Conservation (phyloP, 2,329 filamentous ascomycete species). For the Talaromyces sp. region DNA sequence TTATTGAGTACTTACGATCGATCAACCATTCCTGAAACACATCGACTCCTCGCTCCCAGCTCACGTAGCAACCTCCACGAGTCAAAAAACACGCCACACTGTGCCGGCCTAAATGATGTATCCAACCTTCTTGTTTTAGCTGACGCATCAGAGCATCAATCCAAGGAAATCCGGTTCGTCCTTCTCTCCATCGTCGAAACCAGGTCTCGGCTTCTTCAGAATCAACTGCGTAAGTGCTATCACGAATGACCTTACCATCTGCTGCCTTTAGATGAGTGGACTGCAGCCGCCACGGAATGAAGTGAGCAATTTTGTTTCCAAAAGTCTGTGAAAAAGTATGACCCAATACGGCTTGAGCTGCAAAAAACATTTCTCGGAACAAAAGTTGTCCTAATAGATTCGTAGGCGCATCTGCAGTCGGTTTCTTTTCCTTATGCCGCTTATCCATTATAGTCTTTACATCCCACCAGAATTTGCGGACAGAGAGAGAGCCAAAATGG, state of each 20-base stretch:
- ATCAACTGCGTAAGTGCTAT: constrained; percentile 63
- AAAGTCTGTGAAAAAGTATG: constrained; percentile 61
- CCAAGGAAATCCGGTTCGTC: constrained; percentile 72
- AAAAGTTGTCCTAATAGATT: constrained; percentile 69
- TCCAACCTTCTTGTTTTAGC: constrained; percentile 68
- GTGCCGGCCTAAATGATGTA: constrained; percentile 74
- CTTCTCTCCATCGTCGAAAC: constrained; percentile 67
- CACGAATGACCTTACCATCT: constrained; percentile 47
- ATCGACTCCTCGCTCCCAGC: constrained; percentile 74
- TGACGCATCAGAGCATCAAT: constrained; percentile 79
- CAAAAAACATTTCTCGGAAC: constrained; percentile 83
- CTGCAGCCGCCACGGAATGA: constrained; percentile 74
- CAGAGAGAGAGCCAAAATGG: constrained; percentile 70
- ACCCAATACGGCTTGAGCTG: constrained; percentile 67
- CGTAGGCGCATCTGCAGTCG: constrained; percentile 57
- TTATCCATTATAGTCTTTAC: constrained; percentile 60
- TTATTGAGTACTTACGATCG: constrained; percentile 47
- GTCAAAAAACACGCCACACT: constrained; percentile 80
- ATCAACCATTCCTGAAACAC: constrained; percentile 74
- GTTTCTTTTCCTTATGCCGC: constrained; percentile 56
- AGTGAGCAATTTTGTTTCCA: constrained; percentile 65
- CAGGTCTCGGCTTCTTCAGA: constrained; percentile 58
- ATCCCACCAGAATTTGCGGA: constrained; percentile 69
- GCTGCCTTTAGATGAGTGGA: constrained; percentile 45
- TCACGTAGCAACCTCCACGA: constrained; percentile 71